Conservation (phyloP, 306 rosid species). For the Bauhinia variegata region DNA sequence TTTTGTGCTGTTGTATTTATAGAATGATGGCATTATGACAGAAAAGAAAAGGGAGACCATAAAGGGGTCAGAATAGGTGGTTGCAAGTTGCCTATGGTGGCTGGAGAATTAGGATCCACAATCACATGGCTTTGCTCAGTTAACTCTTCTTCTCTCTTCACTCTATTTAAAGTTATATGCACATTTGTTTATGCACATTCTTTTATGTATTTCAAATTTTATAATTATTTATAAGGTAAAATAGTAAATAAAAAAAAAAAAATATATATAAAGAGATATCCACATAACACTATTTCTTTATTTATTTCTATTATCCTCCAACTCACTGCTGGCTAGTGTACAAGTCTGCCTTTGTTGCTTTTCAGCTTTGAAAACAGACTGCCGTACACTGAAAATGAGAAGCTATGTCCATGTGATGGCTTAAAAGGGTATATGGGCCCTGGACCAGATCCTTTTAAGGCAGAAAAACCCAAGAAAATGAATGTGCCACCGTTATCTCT, state of each 20-base stretch:
- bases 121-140: slow-evolving; percentile 56
- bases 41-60: slow-evolving; percentile 29
- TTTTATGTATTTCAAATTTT: too few relatives aligned
- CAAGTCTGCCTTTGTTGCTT: neutral
- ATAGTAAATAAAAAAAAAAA: too few relatives aligned
- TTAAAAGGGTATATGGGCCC: too few relatives aligned
- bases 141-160: neutral
- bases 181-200: too few relatives aligned
- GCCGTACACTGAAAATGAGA: slow-evolving; percentile 42
- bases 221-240: too few relatives aligned
- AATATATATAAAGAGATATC: too few relatives aligned
- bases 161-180: too few relatives aligned
- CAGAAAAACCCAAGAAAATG: neutral
- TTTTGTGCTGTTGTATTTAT: slow-evolving; percentile 12
- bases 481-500: neutral
- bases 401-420: slow-evolving; percentile 12
- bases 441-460: neutral
- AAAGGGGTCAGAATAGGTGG: slow-evolving; percentile 32
- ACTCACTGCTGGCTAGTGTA: slow-evolving; percentile 15
- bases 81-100: slow-evolving; percentile 14
- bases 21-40: slow-evolving; percentile 32
- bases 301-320: slow-evolving; percentile 34
- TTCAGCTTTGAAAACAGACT: slow-evolving; percentile 24
- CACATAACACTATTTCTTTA: too few relatives aligned
- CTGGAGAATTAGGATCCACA: slow-evolving; percentile 32